Percentiles rank a stretch among this genome's conserved stretches.
phyloP scores from a whole-genome alignment of 441 rosid species.

The Corymbia citriodora region DNA sequence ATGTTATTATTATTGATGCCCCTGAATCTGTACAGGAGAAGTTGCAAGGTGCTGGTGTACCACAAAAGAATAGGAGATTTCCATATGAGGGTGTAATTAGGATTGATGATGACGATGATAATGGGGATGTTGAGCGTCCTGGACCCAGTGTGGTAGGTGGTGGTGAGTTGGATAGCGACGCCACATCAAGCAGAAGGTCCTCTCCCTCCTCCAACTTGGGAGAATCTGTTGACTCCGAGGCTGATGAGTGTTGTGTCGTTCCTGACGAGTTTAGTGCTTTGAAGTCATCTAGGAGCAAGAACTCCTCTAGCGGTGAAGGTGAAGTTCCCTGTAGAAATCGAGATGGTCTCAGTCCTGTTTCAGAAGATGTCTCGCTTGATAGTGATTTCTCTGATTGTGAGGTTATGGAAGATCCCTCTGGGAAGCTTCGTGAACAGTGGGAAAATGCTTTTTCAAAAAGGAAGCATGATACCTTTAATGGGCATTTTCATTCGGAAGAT shows the following conservation, averaged over 20 bases:
- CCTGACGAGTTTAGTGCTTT: constrained; percentile 29
- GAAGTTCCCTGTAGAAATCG: constrained; percentile 24
- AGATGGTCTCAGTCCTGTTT: constrained; percentile 42
- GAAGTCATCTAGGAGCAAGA: constrained; percentile 38
- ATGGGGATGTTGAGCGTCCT: constrained; percentile 17
- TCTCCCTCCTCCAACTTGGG: constrained; percentile 11
- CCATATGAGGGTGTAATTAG: constrained; percentile 35
- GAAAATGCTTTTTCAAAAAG: constrained; percentile 44
- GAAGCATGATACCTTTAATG: constrained; percentile 21
- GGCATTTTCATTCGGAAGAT: constrained; percentile 21
- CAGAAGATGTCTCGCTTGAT: constrained; percentile 31
- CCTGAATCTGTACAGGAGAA: constrained; percentile 36
- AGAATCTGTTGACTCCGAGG: constrained; percentile 19
- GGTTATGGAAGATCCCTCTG: constrained; percentile 47
- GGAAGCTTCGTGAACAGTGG: constrained; percentile 56
- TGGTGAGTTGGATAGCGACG: constrained; percentile 22
- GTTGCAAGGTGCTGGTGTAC: constrained; percentile 22
- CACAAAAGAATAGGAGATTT: constrained; percentile 16
- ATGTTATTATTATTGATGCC: constrained; percentile 52
- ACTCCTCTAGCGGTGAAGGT: constrained; percentile 10
- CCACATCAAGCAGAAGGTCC: constrained; percentile 22
- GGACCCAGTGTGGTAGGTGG: constrained; percentile 19
- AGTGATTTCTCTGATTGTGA: constrained; percentile 73
- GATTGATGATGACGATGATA: constrained; percentile 53
- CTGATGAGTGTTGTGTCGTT: constrained; percentile 37